Conservation (phyloP, 2,329 filamentous ascomycete species). For the Colletotrichum sp. region DNA sequence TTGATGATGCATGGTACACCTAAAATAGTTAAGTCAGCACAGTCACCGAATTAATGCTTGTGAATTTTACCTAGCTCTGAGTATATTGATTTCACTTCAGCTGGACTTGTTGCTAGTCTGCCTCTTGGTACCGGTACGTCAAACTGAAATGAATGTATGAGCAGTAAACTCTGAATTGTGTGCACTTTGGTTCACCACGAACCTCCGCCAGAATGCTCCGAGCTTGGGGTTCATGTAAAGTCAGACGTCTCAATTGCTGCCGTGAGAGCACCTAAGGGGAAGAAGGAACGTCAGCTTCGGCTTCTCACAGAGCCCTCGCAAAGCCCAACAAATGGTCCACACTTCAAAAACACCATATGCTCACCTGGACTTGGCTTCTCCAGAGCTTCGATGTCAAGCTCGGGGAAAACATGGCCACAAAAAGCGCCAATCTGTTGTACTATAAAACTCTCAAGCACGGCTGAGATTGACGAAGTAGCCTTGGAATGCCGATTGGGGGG, state of each 20-base stretch:
- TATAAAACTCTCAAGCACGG: not conserved
- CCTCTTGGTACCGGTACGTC: slow-evolving; percentile 29
- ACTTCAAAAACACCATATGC: not conserved
- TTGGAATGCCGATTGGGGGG: not conserved
- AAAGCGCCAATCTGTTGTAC: not conserved
- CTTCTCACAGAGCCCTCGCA: not conserved
- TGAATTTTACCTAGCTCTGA: slow-evolving; percentile 26
- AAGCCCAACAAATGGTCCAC: not conserved
- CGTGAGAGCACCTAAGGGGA: not conserved
- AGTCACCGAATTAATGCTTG: not conserved
- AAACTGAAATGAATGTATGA: slow-evolving; percentile 20
- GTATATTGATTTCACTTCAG: slow-evolving; percentile 25
- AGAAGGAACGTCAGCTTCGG: not conserved
- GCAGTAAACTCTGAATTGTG: not conserved
- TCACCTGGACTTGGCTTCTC: not conserved
- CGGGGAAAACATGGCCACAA: not conserved
- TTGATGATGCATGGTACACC: slow-evolving; percentile 29
- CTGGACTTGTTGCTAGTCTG: slow-evolving; percentile 21
- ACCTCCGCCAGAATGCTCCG: not conserved
- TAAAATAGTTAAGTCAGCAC: not conserved
- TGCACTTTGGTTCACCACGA: too few species aligned
- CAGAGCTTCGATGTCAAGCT: not conserved
- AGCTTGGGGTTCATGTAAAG: not conserved
- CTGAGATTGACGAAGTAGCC: not conserved
- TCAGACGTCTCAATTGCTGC: not conserved